phyloP scores from a whole-genome alignment of 2,329 filamentous ascomycete genomes.

The Botrytis aclada region DNA sequence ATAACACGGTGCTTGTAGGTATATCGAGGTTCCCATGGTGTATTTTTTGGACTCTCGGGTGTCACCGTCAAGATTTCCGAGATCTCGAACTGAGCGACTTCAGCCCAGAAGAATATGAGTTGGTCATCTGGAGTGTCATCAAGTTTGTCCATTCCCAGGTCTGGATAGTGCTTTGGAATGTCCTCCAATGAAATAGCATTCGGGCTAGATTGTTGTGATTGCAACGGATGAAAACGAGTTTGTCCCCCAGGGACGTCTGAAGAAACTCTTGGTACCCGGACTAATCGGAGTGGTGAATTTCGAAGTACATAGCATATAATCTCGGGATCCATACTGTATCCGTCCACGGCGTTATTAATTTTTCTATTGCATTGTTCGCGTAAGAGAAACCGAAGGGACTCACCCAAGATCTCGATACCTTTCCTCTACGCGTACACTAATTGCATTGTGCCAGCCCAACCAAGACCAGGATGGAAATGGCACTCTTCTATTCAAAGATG shows the following conservation, averaged over 20 bases:
- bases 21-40: neutral
- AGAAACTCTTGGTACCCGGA: neutral
- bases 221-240: neutral
- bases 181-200: neutral
- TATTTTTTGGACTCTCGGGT: neutral
- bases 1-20: neutral
- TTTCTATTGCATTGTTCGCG: neutral
- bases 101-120: neutral
- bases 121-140: neutral
- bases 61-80: neutral
- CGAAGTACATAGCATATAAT: slow-evolving; percentile 6
- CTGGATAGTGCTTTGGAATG: neutral
- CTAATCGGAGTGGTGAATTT: neutral
- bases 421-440: neutral
- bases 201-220: neutral
- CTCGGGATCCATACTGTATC: neutral
- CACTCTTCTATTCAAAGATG: neutral
- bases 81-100: neutral
- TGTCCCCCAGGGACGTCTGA: neutral
- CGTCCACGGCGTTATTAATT: neutral
- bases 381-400: neutral
- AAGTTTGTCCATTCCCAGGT: neutral
- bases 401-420: neutral
- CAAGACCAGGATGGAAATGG: slow-evolving; percentile 7
- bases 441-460: neutral